phyloP scores from a whole-genome alignment of 108 stramenopile genomes.

The Hondaea fermentalgiana region DNA sequence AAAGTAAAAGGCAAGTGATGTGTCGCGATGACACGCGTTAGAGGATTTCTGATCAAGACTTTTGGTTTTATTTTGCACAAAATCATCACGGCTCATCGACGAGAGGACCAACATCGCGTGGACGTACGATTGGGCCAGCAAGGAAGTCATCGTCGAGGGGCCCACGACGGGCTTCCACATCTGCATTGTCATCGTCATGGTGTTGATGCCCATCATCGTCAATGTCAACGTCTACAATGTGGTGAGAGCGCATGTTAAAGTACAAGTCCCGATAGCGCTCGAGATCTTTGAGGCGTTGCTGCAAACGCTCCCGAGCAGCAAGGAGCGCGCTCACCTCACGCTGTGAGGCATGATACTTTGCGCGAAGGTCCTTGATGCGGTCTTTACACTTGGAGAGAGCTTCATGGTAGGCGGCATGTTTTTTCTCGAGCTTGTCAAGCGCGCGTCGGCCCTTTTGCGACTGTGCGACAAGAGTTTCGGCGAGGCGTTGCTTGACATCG shows the following conservation, averaged over 20 bases:
- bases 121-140: not conserved
- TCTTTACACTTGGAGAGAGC: not conserved
- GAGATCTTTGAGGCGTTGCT: not conserved
- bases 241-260: not conserved
- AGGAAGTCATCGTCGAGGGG: not conserved
- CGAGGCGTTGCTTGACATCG: not conserved
- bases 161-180: not conserved
- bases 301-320: not conserved
- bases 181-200: not conserved
- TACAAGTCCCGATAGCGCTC: not conserved
- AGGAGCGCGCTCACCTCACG: not conserved
- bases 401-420: conserved; percentile 1
- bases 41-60: too few relatives aligned
- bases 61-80: too few relatives aligned
- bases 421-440: not conserved
- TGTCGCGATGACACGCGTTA: too few relatives aligned
- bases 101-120: not conserved
- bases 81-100: not conserved
- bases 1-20: too few relatives aligned
- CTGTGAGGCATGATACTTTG: not conserved
- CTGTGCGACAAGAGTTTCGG: not conserved
- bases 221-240: not conserved
- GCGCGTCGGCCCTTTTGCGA: not conserved
- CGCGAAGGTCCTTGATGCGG: not conserved
- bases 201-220: not conserved